phyloP scores from a whole-genome alignment of 108 stramenopile genomes.

The Cyclostephanos tholiformis region DNA sequence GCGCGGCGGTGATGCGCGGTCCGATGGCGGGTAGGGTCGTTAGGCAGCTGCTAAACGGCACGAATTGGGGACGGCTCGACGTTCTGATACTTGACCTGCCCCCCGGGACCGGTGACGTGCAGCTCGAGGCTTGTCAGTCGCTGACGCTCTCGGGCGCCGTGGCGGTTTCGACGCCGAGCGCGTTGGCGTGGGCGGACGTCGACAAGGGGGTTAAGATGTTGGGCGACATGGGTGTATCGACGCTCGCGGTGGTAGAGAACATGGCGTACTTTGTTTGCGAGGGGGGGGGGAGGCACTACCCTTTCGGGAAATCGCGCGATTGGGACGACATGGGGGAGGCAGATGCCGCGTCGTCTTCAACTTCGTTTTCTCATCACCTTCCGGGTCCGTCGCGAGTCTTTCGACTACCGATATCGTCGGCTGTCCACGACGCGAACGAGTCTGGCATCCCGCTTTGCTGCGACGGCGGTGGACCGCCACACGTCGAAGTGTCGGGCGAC shows the following conservation, averaged over 20 bases:
- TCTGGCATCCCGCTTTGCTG: slow-evolving; percentile 69
- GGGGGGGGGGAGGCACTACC: slow-evolving; percentile 80
- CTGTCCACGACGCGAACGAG: slow-evolving; percentile 72
- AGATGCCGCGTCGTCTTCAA: background rate
- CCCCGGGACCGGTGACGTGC: slow-evolving; percentile 99
- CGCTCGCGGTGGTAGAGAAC: slow-evolving; percentile 97
- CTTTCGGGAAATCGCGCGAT: slow-evolving; percentile 69
- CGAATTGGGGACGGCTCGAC: slow-evolving; percentile 99
- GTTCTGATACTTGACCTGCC: slow-evolving; percentile 97
- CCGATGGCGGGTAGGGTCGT: slow-evolving; percentile 94
- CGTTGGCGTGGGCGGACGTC: slow-evolving; percentile 92
- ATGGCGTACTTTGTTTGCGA: slow-evolving; percentile 95
- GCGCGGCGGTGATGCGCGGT: slow-evolving; percentile 84
- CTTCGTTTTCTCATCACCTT: slow-evolving; percentile 9
- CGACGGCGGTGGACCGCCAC: slow-evolving; percentile 8
- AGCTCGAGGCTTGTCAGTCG: slow-evolving; percentile 95
- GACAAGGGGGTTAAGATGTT: slow-evolving; percentile 98
- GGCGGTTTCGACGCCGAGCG: slow-evolving; percentile 97
- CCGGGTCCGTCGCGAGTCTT: slow-evolving; percentile 57
- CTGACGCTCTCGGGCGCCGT: slow-evolving; percentile 95
- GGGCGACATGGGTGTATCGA: slow-evolving; percentile 88
- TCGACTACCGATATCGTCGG: slow-evolving; percentile 76
- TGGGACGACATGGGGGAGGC: slow-evolving; percentile 8
- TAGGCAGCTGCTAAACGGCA: slow-evolving; percentile 90
- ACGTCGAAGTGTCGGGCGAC: slow-evolving; percentile 40